A percentile compares a stretch with the other conserved stretches of the same genome.
Conservation (phyloP, 73 alveolate genomes). For the Paramecium octaurelia region DNA sequence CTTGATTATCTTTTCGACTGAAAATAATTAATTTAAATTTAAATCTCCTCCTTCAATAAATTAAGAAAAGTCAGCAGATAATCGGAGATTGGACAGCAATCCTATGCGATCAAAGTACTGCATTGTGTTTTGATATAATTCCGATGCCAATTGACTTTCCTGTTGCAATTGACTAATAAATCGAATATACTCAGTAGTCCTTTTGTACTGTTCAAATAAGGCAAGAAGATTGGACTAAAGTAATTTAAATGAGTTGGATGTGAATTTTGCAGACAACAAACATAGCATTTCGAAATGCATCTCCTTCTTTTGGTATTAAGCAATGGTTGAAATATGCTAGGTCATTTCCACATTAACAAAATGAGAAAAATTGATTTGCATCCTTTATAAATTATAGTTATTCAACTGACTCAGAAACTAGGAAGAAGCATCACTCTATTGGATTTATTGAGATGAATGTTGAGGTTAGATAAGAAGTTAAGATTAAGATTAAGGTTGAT, state of each 20-base stretch:
- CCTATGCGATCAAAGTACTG: neutral
- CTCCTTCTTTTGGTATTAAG: neutral
- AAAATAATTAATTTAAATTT: neutral
- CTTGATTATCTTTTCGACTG: neutral
- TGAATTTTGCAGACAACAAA: neutral
- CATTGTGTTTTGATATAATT: neutral
- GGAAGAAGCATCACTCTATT: neutral
- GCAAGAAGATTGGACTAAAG: neutral
- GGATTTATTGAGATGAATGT: neutral
- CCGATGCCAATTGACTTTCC: neutral
- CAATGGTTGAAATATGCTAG: neutral
- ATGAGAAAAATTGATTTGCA: neutral
- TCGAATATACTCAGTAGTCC: neutral
- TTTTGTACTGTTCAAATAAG: neutral
- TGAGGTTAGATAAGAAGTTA: neutral
- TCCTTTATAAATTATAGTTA: neutral
- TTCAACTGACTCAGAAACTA: neutral
- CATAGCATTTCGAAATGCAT: neutral
- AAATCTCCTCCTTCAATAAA: neutral
- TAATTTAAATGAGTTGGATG: neutral
- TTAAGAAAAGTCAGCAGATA: neutral
- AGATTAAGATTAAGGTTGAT: neutral
- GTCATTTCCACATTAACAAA: slow-evolving; percentile 23
- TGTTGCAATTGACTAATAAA: neutral
- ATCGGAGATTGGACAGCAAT: neutral